These are phyloP conservation scores for Penicillium janthinellum DNA, from an alignment of 2,329 filamentous ascomycete genomes.

Conservation along the genomic window DNA sequence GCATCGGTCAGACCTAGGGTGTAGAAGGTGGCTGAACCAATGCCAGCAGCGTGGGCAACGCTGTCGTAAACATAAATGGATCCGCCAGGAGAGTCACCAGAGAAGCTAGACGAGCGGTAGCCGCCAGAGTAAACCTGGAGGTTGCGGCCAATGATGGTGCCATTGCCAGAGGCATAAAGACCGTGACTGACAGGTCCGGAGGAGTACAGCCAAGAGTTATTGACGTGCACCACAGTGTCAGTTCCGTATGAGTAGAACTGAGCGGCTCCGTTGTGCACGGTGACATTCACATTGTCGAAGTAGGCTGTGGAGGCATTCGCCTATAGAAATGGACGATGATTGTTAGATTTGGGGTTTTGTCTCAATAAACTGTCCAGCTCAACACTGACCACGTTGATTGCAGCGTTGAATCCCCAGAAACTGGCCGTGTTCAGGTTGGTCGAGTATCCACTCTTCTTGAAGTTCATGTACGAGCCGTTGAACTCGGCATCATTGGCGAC, in stretches of 20 bases:
- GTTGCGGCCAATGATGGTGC: slow-evolving; percentile 28
- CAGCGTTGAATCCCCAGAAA: slow-evolving; percentile 38
- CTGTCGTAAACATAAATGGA: slow-evolving; percentile 33
- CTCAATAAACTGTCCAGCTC: not conserved
- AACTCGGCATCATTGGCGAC: slow-evolving; percentile 11
- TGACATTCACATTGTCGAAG: slow-evolving; percentile 34
- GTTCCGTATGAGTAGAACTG: slow-evolving; percentile 37
- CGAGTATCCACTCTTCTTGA: slow-evolving; percentile 35
- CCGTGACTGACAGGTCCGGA: slow-evolving; percentile 37
- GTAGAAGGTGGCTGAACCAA: slow-evolving; percentile 38
- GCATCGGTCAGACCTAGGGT: slow-evolving; percentile 32
- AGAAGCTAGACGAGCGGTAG: slow-evolving; percentile 35
- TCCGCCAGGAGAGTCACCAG: slow-evolving; percentile 34
- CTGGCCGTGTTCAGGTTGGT: slow-evolving; percentile 32
- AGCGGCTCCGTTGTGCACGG: slow-evolving; percentile 38
- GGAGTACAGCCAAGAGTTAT: slow-evolving; percentile 33
- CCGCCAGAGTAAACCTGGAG: slow-evolving; percentile 35
- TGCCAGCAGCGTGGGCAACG: slow-evolving; percentile 32
- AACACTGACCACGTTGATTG: slow-evolving; percentile 27
- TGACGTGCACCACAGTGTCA: slow-evolving; percentile 30
- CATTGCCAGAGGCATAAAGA: slow-evolving; percentile 38
- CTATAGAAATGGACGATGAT: not conserved
- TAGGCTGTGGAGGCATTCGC: slow-evolving; percentile 31
- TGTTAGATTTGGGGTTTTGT: not conserved
- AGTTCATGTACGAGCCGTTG: slow-evolving; percentile 27